Conservation (phyloP, 495 filamentous ascomycete genomes). For the Aspergillus sclerotioniger region DNA sequence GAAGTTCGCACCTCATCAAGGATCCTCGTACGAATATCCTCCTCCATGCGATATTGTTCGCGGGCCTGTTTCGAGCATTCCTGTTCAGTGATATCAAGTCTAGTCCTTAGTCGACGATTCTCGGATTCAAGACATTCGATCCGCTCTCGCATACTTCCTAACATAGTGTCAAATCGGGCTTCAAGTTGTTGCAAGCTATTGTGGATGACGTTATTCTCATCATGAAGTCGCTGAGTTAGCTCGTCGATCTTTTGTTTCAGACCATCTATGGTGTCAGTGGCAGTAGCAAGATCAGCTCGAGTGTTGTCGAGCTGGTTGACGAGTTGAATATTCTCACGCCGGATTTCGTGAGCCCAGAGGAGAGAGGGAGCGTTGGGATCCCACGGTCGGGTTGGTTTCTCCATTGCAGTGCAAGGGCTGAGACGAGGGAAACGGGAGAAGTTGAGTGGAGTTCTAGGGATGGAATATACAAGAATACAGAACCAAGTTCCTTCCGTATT, state of each 20-base stretch:
- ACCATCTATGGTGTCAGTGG: constrained; percentile 3
- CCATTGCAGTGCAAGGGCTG: not conserved
- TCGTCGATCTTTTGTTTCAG: constrained; percentile 11
- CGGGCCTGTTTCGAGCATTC: too few relatives aligned
- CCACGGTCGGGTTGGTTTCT: constrained; percentile 4
- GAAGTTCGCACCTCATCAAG: too few relatives aligned
- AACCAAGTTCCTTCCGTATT: too few relatives aligned
- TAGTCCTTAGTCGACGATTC: too few relatives aligned
- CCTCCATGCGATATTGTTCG: not conserved
- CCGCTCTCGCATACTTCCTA: too few relatives aligned
- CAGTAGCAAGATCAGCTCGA: constrained; percentile 9
- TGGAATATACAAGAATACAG: not conserved
- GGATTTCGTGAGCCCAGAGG: constrained; percentile 37
- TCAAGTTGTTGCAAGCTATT: too few relatives aligned
- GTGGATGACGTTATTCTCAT: not conserved
- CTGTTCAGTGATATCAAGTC: too few relatives aligned
- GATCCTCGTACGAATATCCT: not conserved
- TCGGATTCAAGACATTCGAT: too few relatives aligned
- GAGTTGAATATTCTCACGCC: constrained; percentile 33
- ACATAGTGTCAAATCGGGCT: too few relatives aligned
- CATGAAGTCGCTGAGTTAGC: constrained; percentile 6
- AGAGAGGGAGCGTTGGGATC: constrained; percentile 17
- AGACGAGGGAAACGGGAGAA: not conserved
- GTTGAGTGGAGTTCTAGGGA: not conserved
- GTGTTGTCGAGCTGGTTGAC: constrained; percentile 18